phyloP scores from a whole-genome alignment of 805 yeast species.

The Pichia californica region DNA sequence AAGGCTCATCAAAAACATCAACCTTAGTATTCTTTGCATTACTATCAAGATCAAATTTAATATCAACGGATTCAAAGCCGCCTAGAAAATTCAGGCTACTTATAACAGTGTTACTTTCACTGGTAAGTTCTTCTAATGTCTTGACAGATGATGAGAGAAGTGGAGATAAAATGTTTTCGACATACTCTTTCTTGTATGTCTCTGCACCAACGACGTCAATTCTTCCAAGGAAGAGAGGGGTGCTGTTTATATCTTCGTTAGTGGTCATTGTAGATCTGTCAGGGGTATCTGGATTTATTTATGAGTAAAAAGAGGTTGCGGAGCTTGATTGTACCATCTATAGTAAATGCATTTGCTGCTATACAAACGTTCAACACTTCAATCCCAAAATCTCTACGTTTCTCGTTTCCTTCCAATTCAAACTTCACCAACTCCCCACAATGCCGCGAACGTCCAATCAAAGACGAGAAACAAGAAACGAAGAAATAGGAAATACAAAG shows the following conservation, averaged over 20 bases:
- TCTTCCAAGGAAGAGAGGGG: slow-evolving; percentile 24
- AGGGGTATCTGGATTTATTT: too few relatives aligned
- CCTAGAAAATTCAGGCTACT: slow-evolving; percentile 23
- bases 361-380: too few relatives aligned
- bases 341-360: too few relatives aligned
- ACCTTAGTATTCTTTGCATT: slow-evolving; percentile 1
- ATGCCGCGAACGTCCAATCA: too few relatives aligned
- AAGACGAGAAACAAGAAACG: too few relatives aligned
- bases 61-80: slow-evolving; percentile 22
- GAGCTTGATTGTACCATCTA: too few relatives aligned
- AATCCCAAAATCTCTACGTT: too few relatives aligned
- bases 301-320: too few relatives aligned
- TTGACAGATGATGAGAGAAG: slow-evolving; percentile 30
- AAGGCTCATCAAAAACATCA: slow-evolving; percentile 5
- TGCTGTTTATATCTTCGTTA: slow-evolving; percentile 5
- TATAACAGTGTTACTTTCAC: slow-evolving; percentile 16
- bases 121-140: slow-evolving; percentile 38
- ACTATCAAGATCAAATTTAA: slow-evolving; percentile 17
- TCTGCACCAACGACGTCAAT: slow-evolving; percentile 29
- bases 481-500: too few relatives aligned
- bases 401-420: too few relatives aligned
- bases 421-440: too few relatives aligned
- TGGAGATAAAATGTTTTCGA: slow-evolving; percentile 40
- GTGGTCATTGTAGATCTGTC: not conserved
- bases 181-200: slow-evolving; percentile 34